A percentile compares a stretch with the other conserved stretches of the same genome.
Conservation (phyloP, 371 early-diverging fungal species). For the Chytridium lagenaria region DNA sequence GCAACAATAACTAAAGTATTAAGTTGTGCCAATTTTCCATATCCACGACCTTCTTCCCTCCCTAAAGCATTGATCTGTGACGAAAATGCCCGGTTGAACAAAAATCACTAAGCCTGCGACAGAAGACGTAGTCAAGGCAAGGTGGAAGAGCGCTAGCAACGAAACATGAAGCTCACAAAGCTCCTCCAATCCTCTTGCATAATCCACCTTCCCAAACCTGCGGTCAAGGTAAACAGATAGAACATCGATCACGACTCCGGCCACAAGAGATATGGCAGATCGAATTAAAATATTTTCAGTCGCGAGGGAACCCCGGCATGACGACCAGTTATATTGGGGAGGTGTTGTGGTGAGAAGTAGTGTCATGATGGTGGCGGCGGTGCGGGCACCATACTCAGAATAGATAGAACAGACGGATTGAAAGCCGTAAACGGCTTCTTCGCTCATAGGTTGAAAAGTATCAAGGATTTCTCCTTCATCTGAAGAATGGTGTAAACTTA, state of each 20-base stretch:
- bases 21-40: too few species aligned
- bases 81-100: background rate
- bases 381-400: background rate
- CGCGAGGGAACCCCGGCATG: background rate
- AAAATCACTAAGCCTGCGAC: background rate
- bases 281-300: background rate
- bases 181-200: background rate
- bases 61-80: background rate
- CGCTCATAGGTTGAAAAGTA: background rate
- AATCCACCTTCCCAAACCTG: background rate
- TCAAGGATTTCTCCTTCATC: too few species aligned
- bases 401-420: constrained; percentile 7
- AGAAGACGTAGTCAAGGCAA: background rate
- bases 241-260: background rate
- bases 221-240: background rate
- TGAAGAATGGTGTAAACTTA: too few species aligned
- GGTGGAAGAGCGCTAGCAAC: background rate
- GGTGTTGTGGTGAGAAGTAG: background rate
- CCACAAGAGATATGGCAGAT: background rate
- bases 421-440: background rate
- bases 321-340: background rate
- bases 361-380: background rate
- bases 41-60: constrained; percentile 1
- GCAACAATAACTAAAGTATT: too few species aligned
- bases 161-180: background rate